Base-by-base conservation (phyloP, 148 eudicot species). In the Dianthus caryophyllus region DNA sequence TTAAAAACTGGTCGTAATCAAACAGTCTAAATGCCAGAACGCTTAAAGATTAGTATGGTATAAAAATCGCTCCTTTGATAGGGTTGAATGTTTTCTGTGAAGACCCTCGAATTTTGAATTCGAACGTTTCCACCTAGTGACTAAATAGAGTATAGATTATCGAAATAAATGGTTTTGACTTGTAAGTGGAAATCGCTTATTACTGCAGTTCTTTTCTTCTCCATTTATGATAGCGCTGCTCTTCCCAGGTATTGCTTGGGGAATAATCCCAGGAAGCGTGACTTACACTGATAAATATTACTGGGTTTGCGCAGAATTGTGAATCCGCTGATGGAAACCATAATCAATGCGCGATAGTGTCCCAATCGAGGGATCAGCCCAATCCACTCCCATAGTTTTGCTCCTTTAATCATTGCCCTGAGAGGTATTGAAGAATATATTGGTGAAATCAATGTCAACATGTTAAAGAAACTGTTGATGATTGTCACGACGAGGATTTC, bases 261-360 rank as follows among this genome's bases (percentile, higher is more conserved):
- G 17, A 16, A 57, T 72, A 47, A 6, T 54, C 31, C 70, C 76
- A n/a, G 64, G 70, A 30, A 72, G 58, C 26, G 29, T 47, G 13
- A 39, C 46, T 65, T 56, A 65, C 26, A 65, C 49, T 26, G 14
- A 38, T 20, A 15, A 10, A n/a, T 6, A 46, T 44, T 0, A 33
- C 31, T 31, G 67, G 76, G 70, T 36, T 46, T 72, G 76, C 17
- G 76, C n/a, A 72, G 48, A 16, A 1, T 33, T 72, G 76, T 57
- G n/a, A 22, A 2, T 62, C 41, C 20, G 31, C 25, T 39, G 30
- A 26, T 17, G 41, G 74, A 62, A 41, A 25, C 16, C 26, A n/a
- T 39, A 22, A 52, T 14, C 50, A 51, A 43, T 44, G 12, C 33
- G 25, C 31, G 56, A 44, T 64, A 16, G 26, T 46, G n/a, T 46